Percentiles rank a stretch among this genome's conserved stretches.
phyloP scores from a whole-genome alignment of 306 rosid species.

The Pyrus betulifolia region DNA sequence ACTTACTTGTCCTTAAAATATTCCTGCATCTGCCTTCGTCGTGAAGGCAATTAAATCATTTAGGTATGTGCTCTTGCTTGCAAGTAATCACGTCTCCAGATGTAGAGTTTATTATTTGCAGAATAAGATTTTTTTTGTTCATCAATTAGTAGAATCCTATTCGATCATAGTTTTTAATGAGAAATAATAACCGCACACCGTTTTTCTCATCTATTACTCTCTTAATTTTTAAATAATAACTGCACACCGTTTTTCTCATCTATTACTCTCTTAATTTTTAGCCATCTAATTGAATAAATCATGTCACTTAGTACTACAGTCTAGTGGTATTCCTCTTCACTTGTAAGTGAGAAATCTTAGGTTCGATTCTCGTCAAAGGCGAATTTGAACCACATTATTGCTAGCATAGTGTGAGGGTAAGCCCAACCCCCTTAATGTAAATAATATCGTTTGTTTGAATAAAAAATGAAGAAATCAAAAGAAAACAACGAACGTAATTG shows the following conservation, averaged over 20 bases:
- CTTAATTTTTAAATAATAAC: neutral
- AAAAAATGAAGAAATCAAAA: too few species aligned
- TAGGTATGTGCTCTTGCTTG: neutral
- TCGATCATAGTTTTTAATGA: too few species aligned
- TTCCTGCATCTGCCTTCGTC: constrained; percentile 24
- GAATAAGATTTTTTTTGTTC: neutral
- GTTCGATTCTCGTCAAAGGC: accelerated
- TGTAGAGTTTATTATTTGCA: neutral
- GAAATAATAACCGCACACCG: neutral
- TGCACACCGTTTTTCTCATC: neutral
- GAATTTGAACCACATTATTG: too few species aligned
- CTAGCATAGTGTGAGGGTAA: too few species aligned
- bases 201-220: neutral
- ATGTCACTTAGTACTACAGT: too few species aligned
- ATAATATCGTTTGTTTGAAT: too few species aligned
- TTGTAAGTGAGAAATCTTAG: too few species aligned
- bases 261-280: neutral
- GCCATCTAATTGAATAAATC: too few species aligned
- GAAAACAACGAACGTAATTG: too few species aligned
- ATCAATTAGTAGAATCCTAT: neutral
- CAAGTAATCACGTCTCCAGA: neutral
- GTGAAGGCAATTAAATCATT: constrained; percentile 17
- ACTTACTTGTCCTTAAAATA: neutral
- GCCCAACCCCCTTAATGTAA: too few species aligned
- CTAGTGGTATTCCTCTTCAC: too few species aligned